Evolutionary conservation across 805 yeast genomes (phyloP).

Genomic region (Suhomyces canberraensis): DNA sequence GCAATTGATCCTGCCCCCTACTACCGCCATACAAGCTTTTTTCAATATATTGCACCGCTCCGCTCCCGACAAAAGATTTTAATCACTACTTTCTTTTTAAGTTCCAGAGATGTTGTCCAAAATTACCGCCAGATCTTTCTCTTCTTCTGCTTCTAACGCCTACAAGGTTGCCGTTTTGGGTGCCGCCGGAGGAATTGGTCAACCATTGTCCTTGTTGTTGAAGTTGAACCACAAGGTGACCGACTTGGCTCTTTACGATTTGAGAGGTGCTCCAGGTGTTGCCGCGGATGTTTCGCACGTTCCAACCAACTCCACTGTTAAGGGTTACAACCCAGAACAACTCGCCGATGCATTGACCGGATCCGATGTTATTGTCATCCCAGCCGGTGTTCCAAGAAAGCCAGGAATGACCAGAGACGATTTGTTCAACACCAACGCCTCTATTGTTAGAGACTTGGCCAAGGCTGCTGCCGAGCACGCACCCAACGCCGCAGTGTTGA

Average conservation of each 20-base stretch:
- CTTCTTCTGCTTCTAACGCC: constrained; percentile 61
- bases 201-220: constrained; percentile 76
- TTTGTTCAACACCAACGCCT: constrained; percentile 92
- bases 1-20: neutral
- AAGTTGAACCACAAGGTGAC: constrained; percentile 88
- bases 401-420: constrained; percentile 99
- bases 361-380: constrained; percentile 85
- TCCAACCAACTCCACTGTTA: constrained; percentile 86
- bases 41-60: constrained; percentile 2
- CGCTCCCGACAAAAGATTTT: constrained; percentile 2
- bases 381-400: constrained; percentile 98
- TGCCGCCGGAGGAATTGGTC: constrained; percentile 93
- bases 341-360: constrained; percentile 67
- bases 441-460: constrained; percentile 91
- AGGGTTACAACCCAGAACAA: constrained; percentile 83
- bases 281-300: constrained; percentile 95
- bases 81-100: constrained; percentile 1
- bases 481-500: constrained; percentile 78
- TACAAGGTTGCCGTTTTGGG: constrained; percentile 76
- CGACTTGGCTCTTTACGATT: constrained; percentile 80
- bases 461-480: constrained; percentile 75
- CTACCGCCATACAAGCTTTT: neutral
- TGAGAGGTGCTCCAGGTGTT: constrained; percentile 92
- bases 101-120: constrained; percentile 48
- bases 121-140: constrained; percentile 60